Percentiles rank a stretch among this genome's conserved stretches.
Evolutionary conservation across 331 rosid genomes (phyloP).

Genomic region (Spiraea crenata): DNA sequence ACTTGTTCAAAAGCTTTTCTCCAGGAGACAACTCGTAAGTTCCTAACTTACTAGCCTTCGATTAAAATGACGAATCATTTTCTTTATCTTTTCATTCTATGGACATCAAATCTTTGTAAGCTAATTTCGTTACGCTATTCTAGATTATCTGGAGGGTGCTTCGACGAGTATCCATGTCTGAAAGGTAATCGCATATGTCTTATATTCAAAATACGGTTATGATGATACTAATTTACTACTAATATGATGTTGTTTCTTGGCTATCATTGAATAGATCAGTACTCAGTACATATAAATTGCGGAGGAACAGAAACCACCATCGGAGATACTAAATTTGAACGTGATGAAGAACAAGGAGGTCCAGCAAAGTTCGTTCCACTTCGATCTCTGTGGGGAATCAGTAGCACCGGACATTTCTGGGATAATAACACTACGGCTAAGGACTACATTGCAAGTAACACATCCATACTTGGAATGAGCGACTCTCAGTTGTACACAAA

Average conservation of each 20-base stretch:
- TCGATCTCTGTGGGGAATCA: conserved; percentile 6
- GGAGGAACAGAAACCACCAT: conserved; percentile 5
- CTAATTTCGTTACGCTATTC: neutral
- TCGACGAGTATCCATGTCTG: neutral
- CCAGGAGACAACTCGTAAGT: conserved; percentile 12
- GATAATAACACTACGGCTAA: neutral
- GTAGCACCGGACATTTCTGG: conserved; percentile 12
- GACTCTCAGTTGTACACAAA: conserved; percentile 12
- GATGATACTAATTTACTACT: neutral
- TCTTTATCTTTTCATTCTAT: neutral
- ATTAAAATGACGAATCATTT: too few species aligned
- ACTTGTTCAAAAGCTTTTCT: conserved; percentile 11
- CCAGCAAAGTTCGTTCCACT: neutral
- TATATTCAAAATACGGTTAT: neutral
- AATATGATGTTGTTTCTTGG: neutral
- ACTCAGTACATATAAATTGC: conserved; percentile 21
- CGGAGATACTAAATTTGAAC: neutral
- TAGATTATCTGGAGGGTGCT: conserved; percentile 16
- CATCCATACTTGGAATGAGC: neutral
- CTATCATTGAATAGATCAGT: neutral
- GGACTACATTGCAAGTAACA: conserved; percentile 12
- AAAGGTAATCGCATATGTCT: neutral
- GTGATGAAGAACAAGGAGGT: neutral
- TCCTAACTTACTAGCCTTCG: neutral
- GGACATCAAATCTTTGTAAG: neutral